phyloP scores from a whole-genome alignment of 2,329 filamentous ascomycete species.

The Colletotrichum sp. region DNA sequence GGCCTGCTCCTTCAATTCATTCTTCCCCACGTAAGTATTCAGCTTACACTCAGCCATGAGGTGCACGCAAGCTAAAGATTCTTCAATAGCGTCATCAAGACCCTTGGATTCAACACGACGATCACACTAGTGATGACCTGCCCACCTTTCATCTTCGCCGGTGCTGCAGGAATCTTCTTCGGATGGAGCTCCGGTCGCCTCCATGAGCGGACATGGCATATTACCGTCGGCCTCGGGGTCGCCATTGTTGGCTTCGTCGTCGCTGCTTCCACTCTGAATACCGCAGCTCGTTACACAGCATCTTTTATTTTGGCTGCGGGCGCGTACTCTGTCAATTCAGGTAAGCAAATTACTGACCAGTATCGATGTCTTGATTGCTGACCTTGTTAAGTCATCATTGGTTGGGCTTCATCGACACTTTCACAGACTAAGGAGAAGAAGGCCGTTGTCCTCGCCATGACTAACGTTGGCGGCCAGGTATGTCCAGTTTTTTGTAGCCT shows the following conservation, averaged over 20 bases:
- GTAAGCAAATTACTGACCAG: not conserved
- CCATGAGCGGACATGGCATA: constrained; percentile 56
- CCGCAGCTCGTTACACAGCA: constrained; percentile 42
- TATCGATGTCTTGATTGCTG: not conserved
- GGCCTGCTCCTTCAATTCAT: constrained; percentile 51
- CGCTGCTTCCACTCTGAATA: constrained; percentile 41
- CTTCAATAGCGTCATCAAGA: constrained; percentile 44
- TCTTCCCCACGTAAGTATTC: constrained; percentile 43
- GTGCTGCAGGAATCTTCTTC: constrained; percentile 48
- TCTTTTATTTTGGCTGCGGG: constrained; percentile 48
- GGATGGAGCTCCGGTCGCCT: constrained; percentile 55
- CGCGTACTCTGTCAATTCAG: constrained; percentile 42
- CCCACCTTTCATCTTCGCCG: constrained; percentile 57
- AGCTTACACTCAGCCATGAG: not conserved
- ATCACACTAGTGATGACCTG: constrained; percentile 57
- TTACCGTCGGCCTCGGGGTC: constrained; percentile 45
- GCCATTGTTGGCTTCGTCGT: constrained; percentile 48
- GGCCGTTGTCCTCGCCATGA: constrained; percentile 50
- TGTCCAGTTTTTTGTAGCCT: not conserved
- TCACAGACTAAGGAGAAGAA: constrained; percentile 56
- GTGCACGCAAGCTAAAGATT: not conserved
- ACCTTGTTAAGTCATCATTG: constrained; percentile 41
- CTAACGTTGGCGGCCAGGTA: constrained; percentile 47
- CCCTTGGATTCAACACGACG: constrained; percentile 52
- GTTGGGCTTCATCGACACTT: constrained; percentile 48